Evolutionary conservation across 192 early-diverging fungal species (phyloP), one percentile per base, ranked within the genome.

Genomic region (Linnemannia schmuckeri): DNA sequence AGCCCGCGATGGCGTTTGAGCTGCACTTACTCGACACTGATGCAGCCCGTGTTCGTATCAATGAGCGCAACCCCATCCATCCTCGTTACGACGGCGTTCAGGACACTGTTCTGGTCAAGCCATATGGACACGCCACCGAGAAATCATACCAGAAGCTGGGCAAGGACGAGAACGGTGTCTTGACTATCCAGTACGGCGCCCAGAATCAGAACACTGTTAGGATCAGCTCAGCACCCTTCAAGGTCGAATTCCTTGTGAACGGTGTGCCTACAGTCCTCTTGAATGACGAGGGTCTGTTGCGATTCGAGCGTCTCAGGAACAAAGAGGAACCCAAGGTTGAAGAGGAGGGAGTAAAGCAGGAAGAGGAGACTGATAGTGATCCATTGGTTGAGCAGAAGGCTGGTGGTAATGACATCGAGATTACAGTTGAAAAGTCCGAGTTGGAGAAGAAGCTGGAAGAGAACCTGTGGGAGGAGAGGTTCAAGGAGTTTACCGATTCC

Each of bases 381-480:
- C 74, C 89, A 10, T 78, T 90, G 33, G 82, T 70, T 5, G 88
- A 91, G 35, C 90, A 93, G 20, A 72, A 40, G 5, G 44, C 22
- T 24, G 76, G 82, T 20, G 78, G 66, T 27, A 88, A 80, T 12
- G 88, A 91, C 33, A 94, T 92, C 8, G 87, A 89, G 44, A 85
- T 84, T 20, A 46, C 88, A 4, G 83, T 89, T 35, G 88, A 83
- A 30, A 89, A 91, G 33, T 92, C 93, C 10, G 61, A 46, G 1
- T 15, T 78, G 52, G 79, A 88, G 24, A 71, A 76, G 33, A 90
- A 92, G 9, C 76, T 80, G 15, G 91, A 91, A 35, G 90, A 93
- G 13, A 88, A 83, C 78, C 80, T 93, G 72, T 97, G 98, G 97
- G 93, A 96, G 75, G 99, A 99, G 83, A 88, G 90, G n/a, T 99